Conservation (phyloP, 352 stramenopile species). For the Thalassiosira hispida region DNA sequence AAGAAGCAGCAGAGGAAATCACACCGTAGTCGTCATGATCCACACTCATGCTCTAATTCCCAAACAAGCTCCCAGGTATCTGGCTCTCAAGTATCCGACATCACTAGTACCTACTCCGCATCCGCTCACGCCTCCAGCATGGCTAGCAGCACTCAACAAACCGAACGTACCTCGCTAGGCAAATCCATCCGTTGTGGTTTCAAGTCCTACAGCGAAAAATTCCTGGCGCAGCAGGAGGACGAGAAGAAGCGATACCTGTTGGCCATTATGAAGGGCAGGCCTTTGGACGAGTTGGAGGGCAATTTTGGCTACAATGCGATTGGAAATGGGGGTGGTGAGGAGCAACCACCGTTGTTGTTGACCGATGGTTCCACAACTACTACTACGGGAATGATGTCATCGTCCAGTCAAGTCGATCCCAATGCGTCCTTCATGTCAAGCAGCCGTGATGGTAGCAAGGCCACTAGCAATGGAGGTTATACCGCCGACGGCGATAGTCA, state of each 20-base stretch:
- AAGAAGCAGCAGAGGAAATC: background rate
- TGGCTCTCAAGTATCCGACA: background rate
- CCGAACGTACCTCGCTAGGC: slow-evolving; percentile 35
- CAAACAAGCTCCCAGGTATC: background rate
- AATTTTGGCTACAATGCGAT: background rate
- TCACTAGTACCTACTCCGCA: background rate
- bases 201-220: slow-evolving; percentile 51
- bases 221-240: slow-evolving; percentile 44
- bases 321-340: background rate
- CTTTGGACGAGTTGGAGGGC: slow-evolving; percentile 5
- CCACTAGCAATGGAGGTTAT: background rate
- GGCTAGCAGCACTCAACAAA: too few relatives aligned
- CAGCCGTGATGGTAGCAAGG: background rate
- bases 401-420: background rate
- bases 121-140: background rate
- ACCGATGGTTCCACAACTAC: slow-evolving; percentile 22
- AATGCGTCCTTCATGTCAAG: background rate
- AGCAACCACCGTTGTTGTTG: slow-evolving; percentile 18
- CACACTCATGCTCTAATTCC: too few relatives aligned
- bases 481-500: background rate
- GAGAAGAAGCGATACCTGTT: slow-evolving; percentile 20
- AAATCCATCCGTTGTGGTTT: slow-evolving; percentile 35
- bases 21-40: too few relatives aligned
- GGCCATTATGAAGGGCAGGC: slow-evolving; percentile 17
- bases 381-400: background rate